phyloP scores from a whole-genome alignment of 441 rosid species.

The Gossypium aridum region DNA sequence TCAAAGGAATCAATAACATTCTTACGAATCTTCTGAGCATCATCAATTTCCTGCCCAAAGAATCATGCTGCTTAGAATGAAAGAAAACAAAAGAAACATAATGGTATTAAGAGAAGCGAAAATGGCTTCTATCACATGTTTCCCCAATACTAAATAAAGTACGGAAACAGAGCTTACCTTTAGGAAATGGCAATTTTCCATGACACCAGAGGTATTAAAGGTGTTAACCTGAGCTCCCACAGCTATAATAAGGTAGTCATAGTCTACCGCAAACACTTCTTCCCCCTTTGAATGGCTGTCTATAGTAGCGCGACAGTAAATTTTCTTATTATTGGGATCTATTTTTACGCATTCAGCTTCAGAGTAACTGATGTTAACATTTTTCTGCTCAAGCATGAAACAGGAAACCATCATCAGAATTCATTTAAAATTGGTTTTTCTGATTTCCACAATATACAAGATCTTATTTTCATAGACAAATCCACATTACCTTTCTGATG shows the following conservation, averaged over 20 bases:
- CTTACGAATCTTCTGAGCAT: conserved; percentile 90
- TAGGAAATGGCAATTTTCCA: conserved; percentile 83
- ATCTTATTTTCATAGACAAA: neutral
- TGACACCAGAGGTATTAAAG: conserved; percentile 93
- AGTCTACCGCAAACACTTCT: conserved; percentile 69
- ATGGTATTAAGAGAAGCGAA: neutral
- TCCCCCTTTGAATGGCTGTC: conserved; percentile 42
- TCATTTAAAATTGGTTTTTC: neutral
- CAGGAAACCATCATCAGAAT: neutral
- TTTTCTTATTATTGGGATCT: conserved; percentile 72
- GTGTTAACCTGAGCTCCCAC: conserved; percentile 96
- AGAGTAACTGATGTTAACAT: conserved; percentile 46
- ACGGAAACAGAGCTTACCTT: conserved; percentile 43
- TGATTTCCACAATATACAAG: neutral
- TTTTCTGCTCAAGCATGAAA: conserved; percentile 42
- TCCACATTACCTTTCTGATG: conserved; percentile 58
- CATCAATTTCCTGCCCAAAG: conserved; percentile 81
- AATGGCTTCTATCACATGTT: conserved; percentile 1
- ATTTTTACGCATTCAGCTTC: conserved; percentile 96
- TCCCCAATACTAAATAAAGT: neutral
- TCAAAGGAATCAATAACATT: conserved; percentile 81
- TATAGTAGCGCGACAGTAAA: conserved; percentile 60
- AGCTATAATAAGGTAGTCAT: conserved; percentile 88
- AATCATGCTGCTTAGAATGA: neutral
- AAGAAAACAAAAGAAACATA: neutral